Percentiles rank a stretch among this genome's conserved stretches.
phyloP scores from a whole-genome alignment of 1,284 basidiomycete genomes.

The Cutaneotrichosporon sp. region DNA sequence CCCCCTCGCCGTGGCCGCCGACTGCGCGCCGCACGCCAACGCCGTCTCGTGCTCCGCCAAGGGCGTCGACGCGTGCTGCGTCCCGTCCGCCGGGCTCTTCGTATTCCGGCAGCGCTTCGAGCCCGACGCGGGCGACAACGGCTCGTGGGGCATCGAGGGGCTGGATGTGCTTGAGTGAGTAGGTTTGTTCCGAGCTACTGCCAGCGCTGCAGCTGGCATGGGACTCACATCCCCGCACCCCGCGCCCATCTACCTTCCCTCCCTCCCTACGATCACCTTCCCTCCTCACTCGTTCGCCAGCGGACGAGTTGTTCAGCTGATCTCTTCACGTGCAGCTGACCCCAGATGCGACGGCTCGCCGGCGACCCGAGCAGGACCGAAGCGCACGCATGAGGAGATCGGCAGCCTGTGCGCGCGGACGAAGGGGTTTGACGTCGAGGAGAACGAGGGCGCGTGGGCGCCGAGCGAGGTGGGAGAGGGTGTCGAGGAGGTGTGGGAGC shows the following conservation, averaged over 20 bases:
- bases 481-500: constrained; percentile 53
- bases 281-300: neutral
- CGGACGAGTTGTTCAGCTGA: too few species aligned
- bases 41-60: constrained; percentile 34
- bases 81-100: constrained; percentile 45
- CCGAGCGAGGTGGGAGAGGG: constrained; percentile 52
- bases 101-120: constrained; percentile 50
- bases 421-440: constrained; percentile 32
- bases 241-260: too few species aligned
- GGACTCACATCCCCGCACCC: too few species aligned
- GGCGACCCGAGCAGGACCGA: neutral
- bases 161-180: constrained; percentile 48
- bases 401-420: constrained; percentile 41
- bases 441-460: constrained; percentile 50
- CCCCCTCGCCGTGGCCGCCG: neutral
- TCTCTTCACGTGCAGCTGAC: constrained; percentile 10
- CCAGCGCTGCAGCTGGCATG: too few species aligned
- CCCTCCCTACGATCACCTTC: too few species aligned
- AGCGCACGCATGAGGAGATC: constrained; percentile 47
- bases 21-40: constrained; percentile 7
- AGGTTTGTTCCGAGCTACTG: too few species aligned
- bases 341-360: constrained; percentile 21
- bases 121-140: constrained; percentile 46
- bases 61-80: constrained; percentile 41
- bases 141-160: constrained; percentile 51